phyloP scores from a whole-genome alignment of 495 filamentous ascomycete species.

The Parmelia sp. region DNA sequence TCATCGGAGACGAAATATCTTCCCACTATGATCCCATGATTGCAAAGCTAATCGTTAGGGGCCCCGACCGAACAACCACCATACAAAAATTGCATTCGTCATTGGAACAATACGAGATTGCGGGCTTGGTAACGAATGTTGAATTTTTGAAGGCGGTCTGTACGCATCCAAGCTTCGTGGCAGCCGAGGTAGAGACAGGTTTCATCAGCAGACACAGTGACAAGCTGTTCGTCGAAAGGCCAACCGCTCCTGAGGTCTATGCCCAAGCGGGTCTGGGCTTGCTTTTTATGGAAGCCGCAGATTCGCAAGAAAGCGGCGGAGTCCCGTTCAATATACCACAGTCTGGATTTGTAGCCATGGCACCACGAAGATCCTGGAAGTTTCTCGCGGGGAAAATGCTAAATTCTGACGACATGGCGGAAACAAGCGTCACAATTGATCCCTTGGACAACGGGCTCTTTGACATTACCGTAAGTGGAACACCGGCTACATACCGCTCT shows the following conservation, averaged over 20 bases:
- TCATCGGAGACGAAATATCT: slow-evolving; percentile 83
- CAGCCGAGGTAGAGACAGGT: slow-evolving; percentile 88
- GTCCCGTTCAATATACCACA: slow-evolving; percentile 28
- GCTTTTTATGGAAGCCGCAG: slow-evolving; percentile 44
- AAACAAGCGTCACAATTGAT: slow-evolving; percentile 58
- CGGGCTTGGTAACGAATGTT: slow-evolving; percentile 89
- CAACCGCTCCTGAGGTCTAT: slow-evolving; percentile 58
- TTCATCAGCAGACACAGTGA: slow-evolving; percentile 84
- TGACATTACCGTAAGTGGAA: slow-evolving; percentile 55
- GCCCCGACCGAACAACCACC: slow-evolving; percentile 67
- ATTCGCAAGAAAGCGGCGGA: slow-evolving; percentile 22
- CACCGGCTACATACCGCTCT: slow-evolving; percentile 34
- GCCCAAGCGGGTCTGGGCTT: slow-evolving; percentile 75
- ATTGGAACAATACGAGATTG: slow-evolving; percentile 84
- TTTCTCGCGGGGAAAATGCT: slow-evolving; percentile 40
- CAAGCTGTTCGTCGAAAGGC: slow-evolving; percentile 57
- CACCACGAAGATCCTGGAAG: slow-evolving; percentile 49
- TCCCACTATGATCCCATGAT: slow-evolving; percentile 99
- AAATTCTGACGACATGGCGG: slow-evolving; percentile 30
- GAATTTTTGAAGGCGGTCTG: slow-evolving; percentile 90
- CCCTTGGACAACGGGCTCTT: slow-evolving; percentile 59
- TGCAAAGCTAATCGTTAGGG: slow-evolving; percentile 92
- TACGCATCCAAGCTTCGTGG: slow-evolving; percentile 70
- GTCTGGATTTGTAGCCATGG: slow-evolving; percentile 49
- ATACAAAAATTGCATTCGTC: slow-evolving; percentile 78